These are phyloP conservation scores for Trypanosoma mega DNA, from an alignment of 208 protist genomes.

Conservation along the genomic window DNA sequence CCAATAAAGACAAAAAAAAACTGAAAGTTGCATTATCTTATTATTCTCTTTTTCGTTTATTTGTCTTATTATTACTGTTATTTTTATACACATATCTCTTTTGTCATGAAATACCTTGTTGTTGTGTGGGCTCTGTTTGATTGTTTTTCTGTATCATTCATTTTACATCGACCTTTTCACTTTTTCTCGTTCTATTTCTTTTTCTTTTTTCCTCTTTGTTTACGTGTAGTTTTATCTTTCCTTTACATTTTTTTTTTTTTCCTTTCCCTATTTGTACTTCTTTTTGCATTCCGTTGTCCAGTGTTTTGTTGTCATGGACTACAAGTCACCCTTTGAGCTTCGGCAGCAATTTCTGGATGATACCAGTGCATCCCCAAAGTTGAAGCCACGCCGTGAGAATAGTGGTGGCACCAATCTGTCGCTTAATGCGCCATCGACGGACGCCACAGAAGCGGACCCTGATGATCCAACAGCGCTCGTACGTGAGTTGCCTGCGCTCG, in stretches of 20 bases:
- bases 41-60: conserved; percentile 13
- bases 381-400: conserved; percentile 3
- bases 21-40: neutral
- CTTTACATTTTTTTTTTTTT: conserved; percentile 8
- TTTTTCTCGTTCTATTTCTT: too few relatives aligned
- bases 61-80: conserved; percentile 13
- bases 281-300: neutral
- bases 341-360: conserved; percentile 75
- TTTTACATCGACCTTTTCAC: too few relatives aligned
- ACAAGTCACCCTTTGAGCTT: conserved; percentile 86
- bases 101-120: too few relatives aligned
- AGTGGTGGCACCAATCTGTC: neutral
- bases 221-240: neutral
- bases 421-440: neutral
- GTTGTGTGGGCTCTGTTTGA: too few relatives aligned
- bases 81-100: neutral
- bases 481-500: conserved; percentile 74
- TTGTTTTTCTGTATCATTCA: too few relatives aligned
- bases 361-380: conserved; percentile 26
- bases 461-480: conserved; percentile 88
- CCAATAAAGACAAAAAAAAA: neutral
- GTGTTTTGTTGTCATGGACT: conserved; percentile 37
- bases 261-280: conserved; percentile 6
- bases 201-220: too few relatives aligned
- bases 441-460: conserved; percentile 25